Base-by-base conservation (phyloP, 2,329 filamentous ascomycete genomes). In the Pseudogymnoascus sp. region DNA sequence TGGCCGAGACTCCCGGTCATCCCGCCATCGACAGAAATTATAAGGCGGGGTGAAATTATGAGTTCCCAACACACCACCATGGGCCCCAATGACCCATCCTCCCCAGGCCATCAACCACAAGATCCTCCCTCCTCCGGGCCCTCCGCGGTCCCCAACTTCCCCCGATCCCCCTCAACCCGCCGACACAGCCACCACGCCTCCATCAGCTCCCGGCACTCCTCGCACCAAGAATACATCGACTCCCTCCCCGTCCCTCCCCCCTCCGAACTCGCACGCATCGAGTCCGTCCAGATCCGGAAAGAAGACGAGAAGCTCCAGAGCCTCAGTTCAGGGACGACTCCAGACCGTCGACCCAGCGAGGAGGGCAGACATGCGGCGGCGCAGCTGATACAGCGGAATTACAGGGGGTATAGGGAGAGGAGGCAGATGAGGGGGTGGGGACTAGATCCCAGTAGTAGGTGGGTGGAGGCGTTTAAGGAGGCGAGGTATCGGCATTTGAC, bases 391-490 rank as follows among this genome's bases (percentile, higher is more conserved):
- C 85, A 91, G 78, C 85, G 87, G 68, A 88, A 87, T 26, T 96
- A 92, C 73, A 82, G 91, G 35, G 90, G 91, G 5, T 90, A 96
- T 74, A 82, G 89, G 62, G 82, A 84, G 60, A 82, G 91, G 47
- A 79, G 91, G 59, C 87, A 91, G 73, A 79, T 95, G 69, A 75
- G 83, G 42, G 91, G 91, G 0, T 79, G 88, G 67, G 83, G 83
- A 1, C 73, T 96, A 35, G 71, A 71, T 68, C 66, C 68, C 19
- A 69, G 68, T 50, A 71, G 69, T 17, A 62, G 73, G 47, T 73
- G 69, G 71, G 65, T 70, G 8, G 70, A 83, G 76, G 80, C 79
- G 44, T 72, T 84, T 62, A 80, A 79, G 73, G 81, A 83, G 79
- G 83, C 83, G 13, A 77, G 79, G 72, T 87, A 83, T 76, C 78